These are phyloP conservation scores for Candida sphagnicola DNA, from an alignment of 805 yeast genomes.

Conservation along the genomic window DNA sequence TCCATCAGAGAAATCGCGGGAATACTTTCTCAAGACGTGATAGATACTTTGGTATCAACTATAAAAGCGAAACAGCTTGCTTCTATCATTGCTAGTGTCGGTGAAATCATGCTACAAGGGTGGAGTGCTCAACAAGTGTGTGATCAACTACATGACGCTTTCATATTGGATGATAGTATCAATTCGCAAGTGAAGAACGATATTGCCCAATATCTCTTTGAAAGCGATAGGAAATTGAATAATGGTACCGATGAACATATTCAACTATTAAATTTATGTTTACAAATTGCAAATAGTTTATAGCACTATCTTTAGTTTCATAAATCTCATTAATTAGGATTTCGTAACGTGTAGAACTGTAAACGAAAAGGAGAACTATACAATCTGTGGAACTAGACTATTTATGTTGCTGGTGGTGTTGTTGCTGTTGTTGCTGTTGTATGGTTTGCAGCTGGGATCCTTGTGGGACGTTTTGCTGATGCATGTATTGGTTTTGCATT, in stretches of 20 bases:
- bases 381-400: not conserved
- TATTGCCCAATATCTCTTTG: constrained; percentile 64
- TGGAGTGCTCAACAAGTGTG: constrained; percentile 76
- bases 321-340: not conserved
- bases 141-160: constrained; percentile 65
- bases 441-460: constrained; percentile 14
- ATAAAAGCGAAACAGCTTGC: constrained; percentile 22
- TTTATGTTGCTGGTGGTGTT: constrained; percentile 1
- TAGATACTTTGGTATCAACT: constrained; percentile 39
- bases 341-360: not conserved
- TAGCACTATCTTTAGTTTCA: constrained; percentile 3
- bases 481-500: constrained; percentile 12
- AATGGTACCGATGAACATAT: constrained; percentile 90
- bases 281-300: constrained; percentile 24
- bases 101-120: constrained; percentile 57
- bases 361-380: not conserved
- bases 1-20: constrained; percentile 75
- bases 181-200: constrained; percentile 55
- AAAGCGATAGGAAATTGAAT: constrained; percentile 67
- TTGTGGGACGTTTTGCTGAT: constrained; percentile 12
- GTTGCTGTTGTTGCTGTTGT: constrained; percentile 9
- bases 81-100: constrained; percentile 40
- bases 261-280: constrained; percentile 63
- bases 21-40: constrained; percentile 50
- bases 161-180: constrained; percentile 52